Evolutionary conservation across 2,329 filamentous ascomycete genomes (phyloP).

Genomic region (Ceratocystiopsis minuta): DNA sequence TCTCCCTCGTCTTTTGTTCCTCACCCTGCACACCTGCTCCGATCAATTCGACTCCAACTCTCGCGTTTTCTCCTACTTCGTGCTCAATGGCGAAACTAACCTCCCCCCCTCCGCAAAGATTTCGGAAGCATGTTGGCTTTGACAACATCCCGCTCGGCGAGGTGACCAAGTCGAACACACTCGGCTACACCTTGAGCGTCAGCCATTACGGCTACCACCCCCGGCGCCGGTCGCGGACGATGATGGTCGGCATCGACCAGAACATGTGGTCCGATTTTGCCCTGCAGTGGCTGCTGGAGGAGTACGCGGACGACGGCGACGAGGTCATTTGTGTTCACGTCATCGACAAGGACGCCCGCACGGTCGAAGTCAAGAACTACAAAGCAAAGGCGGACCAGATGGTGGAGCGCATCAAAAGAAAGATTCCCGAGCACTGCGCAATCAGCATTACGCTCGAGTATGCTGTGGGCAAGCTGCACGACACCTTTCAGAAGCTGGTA

Average conservation of each 20-base stretch:
- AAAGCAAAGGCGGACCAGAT: slow-evolving; percentile 56
- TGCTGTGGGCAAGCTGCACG: slow-evolving; percentile 74
- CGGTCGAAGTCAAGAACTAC: slow-evolving; percentile 51
- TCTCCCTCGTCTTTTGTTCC: background rate
- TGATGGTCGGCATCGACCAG: slow-evolving; percentile 79
- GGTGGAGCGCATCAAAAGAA: slow-evolving; percentile 58
- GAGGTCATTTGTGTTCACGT: slow-evolving; percentile 83
- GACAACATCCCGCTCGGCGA: slow-evolving; percentile 41
- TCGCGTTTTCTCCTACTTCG: too few species aligned
- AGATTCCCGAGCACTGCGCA: slow-evolving; percentile 63
- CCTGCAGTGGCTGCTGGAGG: slow-evolving; percentile 79
- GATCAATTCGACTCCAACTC: too few species aligned
- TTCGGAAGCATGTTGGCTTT: slow-evolving; percentile 41
- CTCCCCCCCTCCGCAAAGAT: slow-evolving; percentile 24
- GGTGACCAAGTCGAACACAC: slow-evolving; percentile 38
- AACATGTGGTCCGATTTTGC: slow-evolving; percentile 87
- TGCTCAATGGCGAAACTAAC: slow-evolving; percentile 25
- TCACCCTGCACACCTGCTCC: too few species aligned
- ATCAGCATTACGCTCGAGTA: slow-evolving; percentile 78
- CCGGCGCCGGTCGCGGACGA: slow-evolving; percentile 65
- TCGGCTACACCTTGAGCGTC: slow-evolving; percentile 64
- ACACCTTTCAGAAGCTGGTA: slow-evolving; percentile 81
- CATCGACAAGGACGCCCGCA: slow-evolving; percentile 63
- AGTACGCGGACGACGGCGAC: slow-evolving; percentile 83
- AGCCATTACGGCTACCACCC: slow-evolving; percentile 76